Base-by-base conservation (phyloP, 306 rosid species). In the Comarum palustre region DNA sequence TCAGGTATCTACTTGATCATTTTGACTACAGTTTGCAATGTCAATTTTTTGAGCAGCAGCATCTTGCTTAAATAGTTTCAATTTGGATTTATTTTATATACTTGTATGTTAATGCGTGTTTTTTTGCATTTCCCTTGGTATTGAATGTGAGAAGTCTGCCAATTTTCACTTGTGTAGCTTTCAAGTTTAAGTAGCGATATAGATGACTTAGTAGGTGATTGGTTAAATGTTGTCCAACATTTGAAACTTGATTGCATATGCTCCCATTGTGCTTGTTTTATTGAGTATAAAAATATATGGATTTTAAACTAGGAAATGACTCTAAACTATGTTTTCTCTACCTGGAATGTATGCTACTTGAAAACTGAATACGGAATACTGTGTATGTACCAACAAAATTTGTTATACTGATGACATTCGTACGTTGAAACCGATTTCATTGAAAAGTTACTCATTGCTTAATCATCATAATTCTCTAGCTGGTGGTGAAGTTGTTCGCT, bases 1-100 rank as follows among this genome's bases (percentile, higher is more conserved):
- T 82, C 99, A 95, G 97, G 99, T 95, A 80, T 68, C 50, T 36
- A 46, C 74, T 66, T 8, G 41, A 73, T 54, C 68, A 72, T 74
- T 52, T 59, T 66, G 76, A 80, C 55, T 77, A 58, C 63, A 8
- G 38, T 70, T 70, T 6, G 24, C 71, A 76, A 24, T 76, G 54
- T 74, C 51, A 39, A 71, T 78, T 51, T 69, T 72, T 69, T 17
- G 54, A 46, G 66, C 57, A 42, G 68, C 25, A 8, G 32, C 74
- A 72, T 74, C 19, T 29, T 13, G 38, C 39, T 29, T 15, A 27
- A 58, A 13, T 4, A 59, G 39, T 13, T 29, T 13, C 12, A 29
- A 1, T 6, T 29, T 15, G 71, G n/a, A 38, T 71, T 71, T 31
- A 24, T 22, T 48, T 20, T 72, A 31, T 31, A 50, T 54, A 20